phyloP scores from a whole-genome alignment of 2,329 filamentous ascomycete species.

The Phialophora expanda region DNA sequence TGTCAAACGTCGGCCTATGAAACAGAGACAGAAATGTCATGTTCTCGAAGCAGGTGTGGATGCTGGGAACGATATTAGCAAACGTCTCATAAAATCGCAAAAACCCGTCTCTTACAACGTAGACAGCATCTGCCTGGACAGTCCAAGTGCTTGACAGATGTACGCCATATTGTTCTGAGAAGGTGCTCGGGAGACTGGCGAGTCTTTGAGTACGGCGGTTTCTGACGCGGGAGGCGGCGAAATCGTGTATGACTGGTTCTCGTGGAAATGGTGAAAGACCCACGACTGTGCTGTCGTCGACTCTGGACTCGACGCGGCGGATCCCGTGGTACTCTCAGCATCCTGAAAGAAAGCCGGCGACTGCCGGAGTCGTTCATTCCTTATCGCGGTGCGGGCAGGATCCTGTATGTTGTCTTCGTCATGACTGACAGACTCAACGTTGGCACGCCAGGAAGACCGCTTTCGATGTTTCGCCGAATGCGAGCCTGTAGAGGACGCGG shows the following conservation, averaged over 20 bases:
- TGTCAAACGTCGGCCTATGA: slow-evolving; percentile 12
- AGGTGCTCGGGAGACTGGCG: background rate
- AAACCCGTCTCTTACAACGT: background rate
- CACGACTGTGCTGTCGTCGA: slow-evolving; percentile 18
- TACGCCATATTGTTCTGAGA: slow-evolving; percentile 4
- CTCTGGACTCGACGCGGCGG: slow-evolving; percentile 9
- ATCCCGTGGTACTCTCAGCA: background rate
- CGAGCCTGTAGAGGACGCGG: background rate
- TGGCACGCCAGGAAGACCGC: slow-evolving; percentile 1
- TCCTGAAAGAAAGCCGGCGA: background rate
- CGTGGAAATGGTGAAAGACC: slow-evolving; percentile 21
- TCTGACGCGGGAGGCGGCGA: background rate
- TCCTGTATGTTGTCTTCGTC: background rate
- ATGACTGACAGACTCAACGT: background rate
- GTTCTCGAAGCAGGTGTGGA: slow-evolving; percentile 14
- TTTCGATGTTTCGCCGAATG: slow-evolving; percentile 9
- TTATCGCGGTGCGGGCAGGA: background rate
- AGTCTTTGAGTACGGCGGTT: background rate
- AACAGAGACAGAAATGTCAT: slow-evolving; percentile 18
- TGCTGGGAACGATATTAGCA: slow-evolving; percentile 1
- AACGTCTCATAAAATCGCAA: background rate
- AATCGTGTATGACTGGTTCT: slow-evolving; percentile 19
- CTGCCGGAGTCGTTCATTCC: background rate
- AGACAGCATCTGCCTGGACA: slow-evolving; percentile 8
- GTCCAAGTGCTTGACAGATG: slow-evolving; percentile 3